Evolutionary conservation across 495 filamentous ascomycete species (phyloP).

Genomic region (Parathielavia appendiculata): DNA sequence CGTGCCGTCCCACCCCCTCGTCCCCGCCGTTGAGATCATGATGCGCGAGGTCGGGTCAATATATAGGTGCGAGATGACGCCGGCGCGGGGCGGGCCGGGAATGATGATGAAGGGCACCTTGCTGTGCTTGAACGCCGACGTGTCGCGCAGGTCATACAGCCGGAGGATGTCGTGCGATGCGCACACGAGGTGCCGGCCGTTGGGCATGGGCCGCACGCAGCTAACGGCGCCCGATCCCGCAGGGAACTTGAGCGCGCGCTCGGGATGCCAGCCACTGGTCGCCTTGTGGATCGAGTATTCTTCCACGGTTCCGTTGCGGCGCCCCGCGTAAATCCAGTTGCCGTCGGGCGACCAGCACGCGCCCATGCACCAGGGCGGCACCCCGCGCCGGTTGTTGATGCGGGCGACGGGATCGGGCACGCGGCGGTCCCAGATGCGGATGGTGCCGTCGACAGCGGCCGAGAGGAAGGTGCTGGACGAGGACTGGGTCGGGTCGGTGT

Average conservation of each 20-base stretch:
- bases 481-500: conserved; percentile 39
- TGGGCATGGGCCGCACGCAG: conserved; percentile 83
- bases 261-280: conserved; percentile 53
- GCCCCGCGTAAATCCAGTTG: conserved; percentile 89
- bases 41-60: conserved; percentile 83
- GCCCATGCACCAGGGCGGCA: conserved; percentile 95
- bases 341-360: conserved; percentile 97
- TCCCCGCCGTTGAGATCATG: conserved; percentile 86
- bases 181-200: conserved; percentile 88
- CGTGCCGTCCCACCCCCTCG: conserved; percentile 91
- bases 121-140: conserved; percentile 58
- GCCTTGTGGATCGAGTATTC: conserved; percentile 89
- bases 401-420: conserved; percentile 69
- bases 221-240: conserved; percentile 83
- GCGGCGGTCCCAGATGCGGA: conserved; percentile 88
- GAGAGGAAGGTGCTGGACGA: conserved; percentile 76
- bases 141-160: conserved; percentile 80
- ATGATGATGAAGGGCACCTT: conserved; percentile 91
- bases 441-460: conserved; percentile 79
- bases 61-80: conserved; percentile 78
- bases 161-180: conserved; percentile 92
- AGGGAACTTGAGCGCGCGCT: conserved; percentile 85
- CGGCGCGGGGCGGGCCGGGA: conserved; percentile 81
- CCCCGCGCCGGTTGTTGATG: conserved; percentile 62
- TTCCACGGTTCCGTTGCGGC: conserved; percentile 90